Base-by-base conservation (phyloP, 129 eudicot species). In the Tagetes erecta region DNA sequence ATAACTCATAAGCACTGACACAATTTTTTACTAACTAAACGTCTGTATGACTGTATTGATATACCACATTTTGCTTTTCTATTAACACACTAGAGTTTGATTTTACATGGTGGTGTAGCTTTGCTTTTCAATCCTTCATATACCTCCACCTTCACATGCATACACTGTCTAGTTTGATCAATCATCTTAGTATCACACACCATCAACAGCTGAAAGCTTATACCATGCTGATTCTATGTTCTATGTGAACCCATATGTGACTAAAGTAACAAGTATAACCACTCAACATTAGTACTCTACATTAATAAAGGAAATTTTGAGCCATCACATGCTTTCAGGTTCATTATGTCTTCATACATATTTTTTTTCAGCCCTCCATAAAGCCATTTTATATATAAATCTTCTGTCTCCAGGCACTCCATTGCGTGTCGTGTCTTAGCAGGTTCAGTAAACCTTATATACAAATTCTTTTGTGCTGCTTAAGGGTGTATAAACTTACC, bases 51-150 rank as follows among this genome's bases (percentile, higher is more conserved):
- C 4, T 38, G 27, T 20, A 20, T 20, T 20, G 27, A 20, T 20
- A 20, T 20, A 5, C 42, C 64, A 3, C 75, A 37, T 53, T 62
- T 74, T 47, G 3, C 36, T 74, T 45, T 14, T 8, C 57, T 47
- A n/a, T 12, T 2, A 75, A 75, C 44, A 51, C 6, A 38, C 44
- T 76, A 41, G 80, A 67, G 67, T 53, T 40, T 11, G 11, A n/a
- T 37, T 67, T 42, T 51, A 0, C 5, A 8, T 41, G 27, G 8
- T 67, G 31, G 36, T 34, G 30, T 66, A 34, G 80, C 65, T 74
- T 52, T 0, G 49, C 35, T 60, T 73, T 20, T 20, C 27, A 5
- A 31, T 53, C 7, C 70, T 34, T 45, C 44, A 42, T 4, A 34
- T 36, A 12, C 52, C 45, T 75, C 56, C 42, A 51, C 6, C 20